Conservation (phyloP, 2,329 filamentous ascomycete species). For the Botrytis pseudocinerea region DNA sequence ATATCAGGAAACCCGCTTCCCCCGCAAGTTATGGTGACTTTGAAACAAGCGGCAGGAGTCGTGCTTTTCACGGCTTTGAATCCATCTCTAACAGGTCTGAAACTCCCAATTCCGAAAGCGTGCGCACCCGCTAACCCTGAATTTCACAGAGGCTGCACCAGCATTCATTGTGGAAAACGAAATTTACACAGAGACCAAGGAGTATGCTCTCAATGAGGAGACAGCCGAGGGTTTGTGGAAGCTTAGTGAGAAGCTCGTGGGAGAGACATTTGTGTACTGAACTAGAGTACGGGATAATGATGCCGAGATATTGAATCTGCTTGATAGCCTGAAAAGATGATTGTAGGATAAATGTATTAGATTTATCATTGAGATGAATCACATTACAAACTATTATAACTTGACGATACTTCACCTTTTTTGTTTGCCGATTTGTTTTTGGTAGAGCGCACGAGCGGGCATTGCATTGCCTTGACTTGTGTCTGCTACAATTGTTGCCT, state of each 20-base stretch:
- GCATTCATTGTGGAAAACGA: neutral
- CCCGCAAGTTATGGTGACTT: slow-evolving; percentile 1
- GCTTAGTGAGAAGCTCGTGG: slow-evolving; percentile 25
- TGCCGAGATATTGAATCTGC: no score
- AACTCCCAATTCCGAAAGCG: neutral
- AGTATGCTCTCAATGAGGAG: slow-evolving; percentile 8
- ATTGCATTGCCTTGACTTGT: no score
- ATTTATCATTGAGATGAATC: no score
- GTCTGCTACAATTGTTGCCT: no score
- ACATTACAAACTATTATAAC: no score
- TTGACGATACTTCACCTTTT: no score
- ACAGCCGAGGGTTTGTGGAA: slow-evolving; percentile 23
- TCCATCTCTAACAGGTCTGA: neutral
- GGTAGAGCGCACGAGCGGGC: no score
- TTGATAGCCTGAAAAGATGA: no score
- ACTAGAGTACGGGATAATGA: neutral
- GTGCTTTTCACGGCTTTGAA: slow-evolving; percentile 5
- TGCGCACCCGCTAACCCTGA: neutral
- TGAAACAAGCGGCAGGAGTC: slow-evolving; percentile 3
- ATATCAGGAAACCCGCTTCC: neutral
- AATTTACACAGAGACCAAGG: neutral
- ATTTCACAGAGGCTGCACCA: neutral
- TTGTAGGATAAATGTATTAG: no score
- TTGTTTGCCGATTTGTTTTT: no score
- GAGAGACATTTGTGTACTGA: slow-evolving; percentile 23